These are phyloP conservation scores for Aquilaria yunnanensis DNA, from an alignment of 345 rosid genomes.

Conservation along the genomic window DNA sequence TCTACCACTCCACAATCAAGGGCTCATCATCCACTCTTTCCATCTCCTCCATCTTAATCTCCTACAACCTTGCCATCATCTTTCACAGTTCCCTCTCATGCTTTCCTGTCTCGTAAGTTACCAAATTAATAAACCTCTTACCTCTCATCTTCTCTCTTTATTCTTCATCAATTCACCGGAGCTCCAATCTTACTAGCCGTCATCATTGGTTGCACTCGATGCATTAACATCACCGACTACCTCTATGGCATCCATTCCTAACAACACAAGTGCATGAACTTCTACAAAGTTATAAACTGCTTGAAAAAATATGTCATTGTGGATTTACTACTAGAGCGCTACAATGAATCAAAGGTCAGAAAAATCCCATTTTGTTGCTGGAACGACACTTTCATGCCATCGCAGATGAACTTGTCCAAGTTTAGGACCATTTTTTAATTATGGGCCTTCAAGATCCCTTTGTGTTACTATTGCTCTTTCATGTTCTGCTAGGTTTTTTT, in stretches of 20 bases:
- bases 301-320: slow-evolving; percentile 30
- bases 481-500: too few relatives aligned
- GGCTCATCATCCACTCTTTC: too few relatives aligned
- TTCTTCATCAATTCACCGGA: too few relatives aligned
- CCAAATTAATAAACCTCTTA: too few relatives aligned
- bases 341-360: slow-evolving; percentile 33
- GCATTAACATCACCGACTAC: slow-evolving; percentile 30
- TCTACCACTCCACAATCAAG: too few relatives aligned
- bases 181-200: too few relatives aligned
- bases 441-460: slow-evolving; percentile 49
- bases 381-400: slow-evolving; percentile 41
- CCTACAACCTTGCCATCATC: too few relatives aligned
- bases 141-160: too few relatives aligned
- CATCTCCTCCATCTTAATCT: too few relatives aligned
- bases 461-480: not conserved
- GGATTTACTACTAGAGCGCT: slow-evolving; percentile 33
- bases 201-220: slow-evolving; percentile 23
- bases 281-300: slow-evolving; percentile 37
- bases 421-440: slow-evolving; percentile 33
- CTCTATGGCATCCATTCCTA: slow-evolving; percentile 38
- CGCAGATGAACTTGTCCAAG: slow-evolving; percentile 26
- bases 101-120: too few relatives aligned
- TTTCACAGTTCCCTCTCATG: too few relatives aligned
- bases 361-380: slow-evolving; percentile 38
- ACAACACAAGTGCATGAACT: slow-evolving; percentile 24